Evolutionary conservation across 352 stramenopile species (phyloP).

Genomic region (Globisporangium solare): DNA sequence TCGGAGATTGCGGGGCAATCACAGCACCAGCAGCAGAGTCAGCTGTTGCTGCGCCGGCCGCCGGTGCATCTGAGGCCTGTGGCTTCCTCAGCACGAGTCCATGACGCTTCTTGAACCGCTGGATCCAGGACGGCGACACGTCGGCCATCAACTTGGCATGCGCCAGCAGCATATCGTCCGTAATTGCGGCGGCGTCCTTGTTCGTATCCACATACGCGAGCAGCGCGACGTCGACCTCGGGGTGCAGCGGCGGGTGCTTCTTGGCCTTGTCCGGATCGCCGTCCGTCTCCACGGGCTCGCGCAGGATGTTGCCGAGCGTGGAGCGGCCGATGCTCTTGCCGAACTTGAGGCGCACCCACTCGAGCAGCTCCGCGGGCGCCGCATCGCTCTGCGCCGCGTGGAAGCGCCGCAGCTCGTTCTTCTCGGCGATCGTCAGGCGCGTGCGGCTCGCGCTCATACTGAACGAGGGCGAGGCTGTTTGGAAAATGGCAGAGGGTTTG

Average conservation of each 20-base stretch:
- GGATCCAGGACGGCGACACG: constrained; percentile 11
- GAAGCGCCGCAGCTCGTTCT: constrained; percentile 11
- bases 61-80: neutral
- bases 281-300: constrained; percentile 9
- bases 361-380: constrained; percentile 7
- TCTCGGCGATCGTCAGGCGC: constrained; percentile 12
- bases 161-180: constrained; percentile 9
- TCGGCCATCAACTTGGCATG: constrained; percentile 7
- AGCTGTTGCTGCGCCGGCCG: too few species aligned
- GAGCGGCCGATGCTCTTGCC: constrained; percentile 11
- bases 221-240: constrained; percentile 6
- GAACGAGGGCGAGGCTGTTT: too few species aligned
- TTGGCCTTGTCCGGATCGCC: constrained; percentile 7
- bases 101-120: constrained; percentile 12
- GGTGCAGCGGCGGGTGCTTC: neutral
- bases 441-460: constrained; percentile 8
- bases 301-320: constrained; percentile 13
- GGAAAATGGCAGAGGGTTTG: too few species aligned
- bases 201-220: constrained; percentile 5
- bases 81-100: neutral
- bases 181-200: neutral
- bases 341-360: constrained; percentile 9
- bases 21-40: too few species aligned
- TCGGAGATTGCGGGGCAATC: too few species aligned
- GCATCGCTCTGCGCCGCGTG: constrained; percentile 2